Conservation (phyloP, 192 early-diverging fungal species). For the Tieghemiomyces parasiticus region DNA sequence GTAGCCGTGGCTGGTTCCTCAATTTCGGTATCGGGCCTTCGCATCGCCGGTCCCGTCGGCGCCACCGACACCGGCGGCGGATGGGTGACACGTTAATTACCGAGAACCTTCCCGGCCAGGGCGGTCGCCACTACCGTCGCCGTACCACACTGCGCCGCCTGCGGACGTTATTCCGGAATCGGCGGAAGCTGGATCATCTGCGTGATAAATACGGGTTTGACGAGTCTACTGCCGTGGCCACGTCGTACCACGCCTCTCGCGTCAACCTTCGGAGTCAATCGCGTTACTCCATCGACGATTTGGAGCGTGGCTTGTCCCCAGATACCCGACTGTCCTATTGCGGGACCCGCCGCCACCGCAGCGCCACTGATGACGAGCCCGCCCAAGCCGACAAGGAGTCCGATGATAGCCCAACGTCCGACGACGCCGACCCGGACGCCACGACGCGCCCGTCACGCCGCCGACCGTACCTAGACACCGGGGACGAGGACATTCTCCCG, state of each 20-base stretch:
- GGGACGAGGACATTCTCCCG: background rate
- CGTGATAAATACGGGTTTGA: constrained; percentile 5
- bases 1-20: constrained; percentile 9
- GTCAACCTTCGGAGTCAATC: constrained; percentile 3
- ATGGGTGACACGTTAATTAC: background rate
- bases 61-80: background rate
- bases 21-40: constrained; percentile 2
- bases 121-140: background rate
- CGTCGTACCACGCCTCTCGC: constrained; percentile 9
- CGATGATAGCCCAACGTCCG: background rate
- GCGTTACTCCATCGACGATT: background rate
- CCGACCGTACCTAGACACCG: too few relatives aligned
- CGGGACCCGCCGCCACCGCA: constrained; percentile 6
- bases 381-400: background rate
- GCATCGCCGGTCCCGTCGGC: background rate
- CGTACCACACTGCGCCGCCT: background rate
- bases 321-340: constrained; percentile 10
- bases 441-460: background rate
- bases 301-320: constrained; percentile 11
- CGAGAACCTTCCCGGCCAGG: background rate
- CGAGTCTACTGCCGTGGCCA: background rate
- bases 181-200: background rate
- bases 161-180: constrained; percentile 5
- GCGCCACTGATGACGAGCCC: background rate
- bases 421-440: background rate